Evolutionary conservation across 495 filamentous ascomycete species (phyloP).

Genomic region (Podospora appendiculata): DNA sequence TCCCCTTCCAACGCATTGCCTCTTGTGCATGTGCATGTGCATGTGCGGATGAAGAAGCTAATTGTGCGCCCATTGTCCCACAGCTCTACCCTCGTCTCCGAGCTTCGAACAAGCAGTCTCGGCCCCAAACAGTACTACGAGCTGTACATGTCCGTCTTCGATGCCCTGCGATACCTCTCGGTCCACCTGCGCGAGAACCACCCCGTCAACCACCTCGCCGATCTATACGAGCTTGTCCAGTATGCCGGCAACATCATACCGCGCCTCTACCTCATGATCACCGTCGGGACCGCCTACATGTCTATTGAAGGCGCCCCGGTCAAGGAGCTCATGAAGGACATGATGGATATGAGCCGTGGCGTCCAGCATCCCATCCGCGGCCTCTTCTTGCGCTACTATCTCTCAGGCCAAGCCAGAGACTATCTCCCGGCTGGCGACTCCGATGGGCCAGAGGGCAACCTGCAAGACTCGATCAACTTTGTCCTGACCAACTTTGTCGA

Average conservation of each 20-base stretch:
- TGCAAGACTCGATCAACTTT: constrained; percentile 96
- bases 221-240: constrained; percentile 96
- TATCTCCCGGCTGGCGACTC: constrained; percentile 70
- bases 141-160: constrained; percentile 98
- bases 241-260: constrained; percentile 99
- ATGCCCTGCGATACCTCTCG: constrained; percentile 92
- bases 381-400: constrained; percentile 89
- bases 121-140: constrained; percentile 99
- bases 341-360: constrained; percentile 99
- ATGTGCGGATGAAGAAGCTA: too few relatives aligned
- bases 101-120: constrained; percentile 89
- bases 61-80: not conserved
- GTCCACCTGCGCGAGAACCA: constrained; percentile 95
- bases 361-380: constrained; percentile 95
- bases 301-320: constrained; percentile 95
- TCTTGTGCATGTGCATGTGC: not conserved
- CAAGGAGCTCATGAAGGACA: constrained; percentile 99
- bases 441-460: constrained; percentile 92
- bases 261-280: constrained; percentile 96
- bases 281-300: constrained; percentile 98
- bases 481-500: constrained; percentile 98
- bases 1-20: not conserved
- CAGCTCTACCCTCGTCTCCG: constrained; percentile 94
- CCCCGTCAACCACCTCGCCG: constrained; percentile 93
- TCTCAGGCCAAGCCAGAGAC: constrained; percentile 89